A percentile compares a stretch with the other conserved stretches of the same genome.
These are phyloP conservation scores for Senna tora DNA, from an alignment of 306 rosid species.

Conservation along the genomic window DNA sequence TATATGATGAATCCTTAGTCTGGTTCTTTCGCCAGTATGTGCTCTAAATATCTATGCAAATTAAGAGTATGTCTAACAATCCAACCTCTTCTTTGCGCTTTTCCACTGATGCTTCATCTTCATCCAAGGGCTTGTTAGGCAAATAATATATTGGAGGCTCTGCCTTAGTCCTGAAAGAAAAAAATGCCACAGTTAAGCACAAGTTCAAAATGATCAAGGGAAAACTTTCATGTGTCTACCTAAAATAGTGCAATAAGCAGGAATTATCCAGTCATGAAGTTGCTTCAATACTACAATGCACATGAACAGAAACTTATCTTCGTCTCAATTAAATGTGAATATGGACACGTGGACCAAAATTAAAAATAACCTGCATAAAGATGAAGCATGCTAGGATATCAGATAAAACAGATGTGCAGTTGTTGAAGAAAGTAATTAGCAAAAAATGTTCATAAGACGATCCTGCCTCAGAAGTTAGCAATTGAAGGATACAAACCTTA, in stretches of 20 bases:
- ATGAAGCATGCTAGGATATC: constrained; percentile 25
- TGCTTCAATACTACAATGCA: constrained; percentile 73
- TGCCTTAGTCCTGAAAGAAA: constrained; percentile 83
- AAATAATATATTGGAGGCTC: constrained; percentile 91
- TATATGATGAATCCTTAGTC: constrained; percentile 15
- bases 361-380: constrained; percentile 90
- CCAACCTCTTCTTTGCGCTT: constrained; percentile 85
- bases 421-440: constrained; percentile 28
- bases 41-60: constrained; percentile 22
- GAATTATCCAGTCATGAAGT: constrained; percentile 60
- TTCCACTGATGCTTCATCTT: constrained; percentile 52
- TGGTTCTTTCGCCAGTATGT: neutral
- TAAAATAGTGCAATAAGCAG: constrained; percentile 57
- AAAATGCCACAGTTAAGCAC: constrained; percentile 36
- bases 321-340: constrained; percentile 94
- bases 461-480: constrained; percentile 1
- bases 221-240: constrained; percentile 32
- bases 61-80: constrained; percentile 8
- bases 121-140: constrained; percentile 88
- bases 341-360: constrained; percentile 99
- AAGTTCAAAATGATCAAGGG: constrained; percentile 21
- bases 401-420: constrained; percentile 26
- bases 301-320: constrained; percentile 98
- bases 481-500: constrained; percentile 63
- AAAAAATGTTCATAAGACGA: constrained; percentile 24